Evolutionary conservation across 768 basidiomycete species (phyloP).

Genomic region (Porphyrellus cyaneotinctus): DNA sequence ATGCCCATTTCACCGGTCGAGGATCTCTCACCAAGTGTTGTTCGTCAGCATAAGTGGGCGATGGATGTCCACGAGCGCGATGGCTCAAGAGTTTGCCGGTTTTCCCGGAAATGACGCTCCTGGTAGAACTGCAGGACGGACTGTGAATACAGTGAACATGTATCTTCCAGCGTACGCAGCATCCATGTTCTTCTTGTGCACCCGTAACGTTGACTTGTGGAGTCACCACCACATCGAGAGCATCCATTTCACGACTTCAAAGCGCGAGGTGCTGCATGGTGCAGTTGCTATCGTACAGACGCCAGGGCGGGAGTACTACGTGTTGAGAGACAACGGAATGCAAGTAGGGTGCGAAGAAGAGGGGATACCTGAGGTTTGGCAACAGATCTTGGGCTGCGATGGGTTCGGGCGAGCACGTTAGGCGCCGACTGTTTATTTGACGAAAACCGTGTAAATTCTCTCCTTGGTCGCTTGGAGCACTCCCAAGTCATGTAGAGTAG

Average conservation of each 20-base stretch:
- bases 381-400: conserved; percentile 50
- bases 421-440: too few relatives aligned
- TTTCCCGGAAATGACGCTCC: conserved; percentile 22
- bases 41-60: conserved; percentile 57
- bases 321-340: conserved; percentile 74
- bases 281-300: conserved; percentile 72
- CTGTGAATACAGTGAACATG: conserved; percentile 48
- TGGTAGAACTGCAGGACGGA: conserved; percentile 18
- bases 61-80: conserved; percentile 64
- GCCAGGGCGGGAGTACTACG: conserved; percentile 59
- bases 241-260: conserved; percentile 53
- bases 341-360: conserved; percentile 75
- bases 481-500: too few relatives aligned
- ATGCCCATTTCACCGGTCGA: not conserved
- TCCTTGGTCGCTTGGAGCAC: too few relatives aligned
- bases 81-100: conserved; percentile 69
- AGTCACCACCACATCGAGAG: conserved; percentile 80
- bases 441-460: too few relatives aligned
- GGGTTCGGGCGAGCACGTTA: conserved; percentile 3
- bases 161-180: conserved; percentile 62
- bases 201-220: not conserved
- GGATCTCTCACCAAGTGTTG: conserved; percentile 2
- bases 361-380: conserved; percentile 62
- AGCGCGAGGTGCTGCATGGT: conserved; percentile 46
- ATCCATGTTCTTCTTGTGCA: not conserved